Base-by-base conservation (phyloP, 1,284 basidiomycete species). In the Rhodotorula sp. region DNA sequence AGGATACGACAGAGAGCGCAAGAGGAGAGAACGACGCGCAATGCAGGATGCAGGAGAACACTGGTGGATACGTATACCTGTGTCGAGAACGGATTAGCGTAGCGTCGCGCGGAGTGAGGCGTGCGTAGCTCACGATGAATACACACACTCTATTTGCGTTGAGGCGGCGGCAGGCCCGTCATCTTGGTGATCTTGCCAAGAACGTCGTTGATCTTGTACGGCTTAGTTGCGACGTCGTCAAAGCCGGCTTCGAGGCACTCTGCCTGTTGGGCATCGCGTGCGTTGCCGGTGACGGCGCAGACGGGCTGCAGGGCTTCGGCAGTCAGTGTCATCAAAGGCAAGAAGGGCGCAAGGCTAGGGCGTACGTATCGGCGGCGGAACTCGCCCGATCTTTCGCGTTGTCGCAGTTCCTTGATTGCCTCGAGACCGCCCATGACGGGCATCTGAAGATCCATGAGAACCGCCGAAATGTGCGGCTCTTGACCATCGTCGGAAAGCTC, bases 381-480 rank as follows among this genome's bases (percentile, higher is more conserved):
- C 27, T 68, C 57, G 21, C 71, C 73, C 0, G 58, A 12, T 2
- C 44, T n/a, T 45, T 78, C 75, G 14, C 74, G 53, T 4, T 49
- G 41, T 2, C 77, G 72, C 23, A 75, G 64, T 34, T 67, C 53
- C 8, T 44, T 50, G 23, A 74, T 68, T 14, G 77, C 72, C n/a
- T 74, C 66, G 21, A 75, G 48, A 1, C 77, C 77, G 16, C 57
- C 65, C 63, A 71, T 72, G 4, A 77, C 70, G 1, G 77, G 77
- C 64, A 64, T 58, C 48, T 66, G 66, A 46, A 74, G 70, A 55
- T 76, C 77, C 64, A 71, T 70, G 14, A 76, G 59, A 19, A 64
- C 67, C 2, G 66, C 57, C 41, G 53, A 61, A 25, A 77, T 34
- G 2, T 25, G 27, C 46, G 46, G 3, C 27, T 54, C 19, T 25